Evolutionary conservation across 2,329 filamentous ascomycete genomes (phyloP).

Genomic region (Alternaria solani): DNA sequence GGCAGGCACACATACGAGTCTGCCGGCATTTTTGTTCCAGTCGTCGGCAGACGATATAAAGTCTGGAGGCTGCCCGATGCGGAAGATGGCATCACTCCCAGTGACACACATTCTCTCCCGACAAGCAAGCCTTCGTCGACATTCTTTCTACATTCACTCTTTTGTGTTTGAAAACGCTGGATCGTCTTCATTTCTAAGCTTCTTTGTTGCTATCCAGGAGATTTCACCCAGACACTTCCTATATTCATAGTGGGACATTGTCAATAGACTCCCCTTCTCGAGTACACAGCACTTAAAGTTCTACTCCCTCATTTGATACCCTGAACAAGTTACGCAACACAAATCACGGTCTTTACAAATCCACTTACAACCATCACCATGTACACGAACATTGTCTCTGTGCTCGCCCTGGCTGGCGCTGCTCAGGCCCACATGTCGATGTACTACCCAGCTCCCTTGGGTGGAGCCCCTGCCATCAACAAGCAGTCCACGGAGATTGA

Average conservation of each 20-base stretch:
- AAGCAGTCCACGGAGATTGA: conserved; percentile 30
- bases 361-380: conserved; percentile 25
- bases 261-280: conserved; percentile 22
- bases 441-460: conserved; percentile 54
- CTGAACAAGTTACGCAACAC: conserved; percentile 10
- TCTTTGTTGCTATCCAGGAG: conserved; percentile 26
- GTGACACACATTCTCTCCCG: conserved; percentile 36
- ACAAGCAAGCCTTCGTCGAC: conserved; percentile 45
- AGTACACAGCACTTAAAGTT: conserved; percentile 20
- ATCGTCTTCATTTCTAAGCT: conserved; percentile 39
- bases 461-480: conserved; percentile 56
- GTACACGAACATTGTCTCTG: conserved; percentile 35
- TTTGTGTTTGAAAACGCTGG: conserved; percentile 42
- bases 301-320: conserved; percentile 20
- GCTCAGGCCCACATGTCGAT: conserved; percentile 55
- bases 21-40: conserved; percentile 20
- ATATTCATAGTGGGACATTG: conserved; percentile 19
- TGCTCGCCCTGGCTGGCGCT: conserved; percentile 40
- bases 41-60: conserved; percentile 28
- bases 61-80: conserved; percentile 25
- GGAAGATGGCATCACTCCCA: conserved; percentile 33
- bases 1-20: conserved; percentile 25
- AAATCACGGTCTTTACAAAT: conserved; percentile 18
- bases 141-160: conserved; percentile 43
- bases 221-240: conserved; percentile 9